These are phyloP conservation scores for Sambucus nigra DNA, from an alignment of 129 eudicot species.

Conservation along the genomic window DNA sequence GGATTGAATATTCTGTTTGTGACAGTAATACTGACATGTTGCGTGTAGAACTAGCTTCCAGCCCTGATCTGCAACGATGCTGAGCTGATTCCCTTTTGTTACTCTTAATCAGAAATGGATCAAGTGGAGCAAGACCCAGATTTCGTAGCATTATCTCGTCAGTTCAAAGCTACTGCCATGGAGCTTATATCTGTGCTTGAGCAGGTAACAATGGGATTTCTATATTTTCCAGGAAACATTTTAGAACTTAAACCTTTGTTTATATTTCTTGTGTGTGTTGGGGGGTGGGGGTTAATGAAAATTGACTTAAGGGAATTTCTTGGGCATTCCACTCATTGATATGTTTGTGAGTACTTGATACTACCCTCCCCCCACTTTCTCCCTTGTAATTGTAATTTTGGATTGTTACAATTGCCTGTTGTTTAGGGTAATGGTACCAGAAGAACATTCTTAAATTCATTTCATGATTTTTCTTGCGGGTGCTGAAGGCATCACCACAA, in stretches of 20 bases:
- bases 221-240: background rate
- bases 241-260: background rate
- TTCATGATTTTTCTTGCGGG: no score
- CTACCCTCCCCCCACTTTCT: no score
- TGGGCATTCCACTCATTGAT: no score
- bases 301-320: no score
- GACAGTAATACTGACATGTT: conserved; percentile 1
- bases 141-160: conserved; percentile 71
- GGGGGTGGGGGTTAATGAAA: background rate
- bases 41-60: conserved; percentile 11
- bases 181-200: conserved; percentile 95
- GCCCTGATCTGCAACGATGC: conserved; percentile 17
- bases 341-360: no score
- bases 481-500: no score
- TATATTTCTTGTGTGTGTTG: background rate
- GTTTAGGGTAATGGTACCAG: background rate
- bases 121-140: conserved; percentile 94
- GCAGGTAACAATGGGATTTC: conserved; percentile 51
- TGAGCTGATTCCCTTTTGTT: conserved; percentile 21
- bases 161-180: conserved; percentile 88
- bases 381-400: background rate
- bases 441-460: no score
- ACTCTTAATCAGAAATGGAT: conserved; percentile 70
- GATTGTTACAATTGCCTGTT: background rate
- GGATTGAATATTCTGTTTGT: background rate